Evolutionary conservation across 805 yeast species (phyloP).

Genomic region (Yarrowia sp.): DNA sequence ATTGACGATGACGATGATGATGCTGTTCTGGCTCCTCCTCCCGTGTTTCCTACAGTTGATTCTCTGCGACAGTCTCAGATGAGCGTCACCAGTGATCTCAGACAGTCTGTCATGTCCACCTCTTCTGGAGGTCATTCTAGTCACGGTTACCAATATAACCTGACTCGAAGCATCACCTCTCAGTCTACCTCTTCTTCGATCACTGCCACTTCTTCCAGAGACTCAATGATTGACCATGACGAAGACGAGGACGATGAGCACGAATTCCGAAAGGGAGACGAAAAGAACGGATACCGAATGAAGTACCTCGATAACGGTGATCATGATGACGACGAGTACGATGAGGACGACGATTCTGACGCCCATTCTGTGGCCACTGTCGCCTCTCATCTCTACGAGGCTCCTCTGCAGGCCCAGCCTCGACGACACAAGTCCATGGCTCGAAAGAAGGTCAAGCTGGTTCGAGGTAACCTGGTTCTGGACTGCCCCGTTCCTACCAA

Average conservation of each 20-base stretch:
- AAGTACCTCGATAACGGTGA: constrained; percentile 37
- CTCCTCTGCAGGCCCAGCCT: constrained; percentile 53
- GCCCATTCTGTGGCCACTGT: constrained; percentile 42
- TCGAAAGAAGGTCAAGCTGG: constrained; percentile 76
- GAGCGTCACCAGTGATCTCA: constrained; percentile 22
- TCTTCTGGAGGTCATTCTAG: constrained; percentile 29
- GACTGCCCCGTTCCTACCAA: constrained; percentile 96
- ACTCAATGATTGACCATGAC: constrained; percentile 25
- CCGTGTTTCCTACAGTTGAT: constrained; percentile 38
- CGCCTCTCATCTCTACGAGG: constrained; percentile 44
- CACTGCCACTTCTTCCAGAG: constrained; percentile 33
- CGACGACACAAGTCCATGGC: constrained; percentile 71
- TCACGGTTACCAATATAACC: constrained; percentile 1
- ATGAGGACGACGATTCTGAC: constrained; percentile 33
- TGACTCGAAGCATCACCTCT: constrained; percentile 29
- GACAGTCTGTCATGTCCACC: constrained; percentile 29
- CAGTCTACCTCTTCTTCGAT: constrained; percentile 15
- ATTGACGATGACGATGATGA: constrained; percentile 42
- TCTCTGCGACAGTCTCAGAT: constrained; percentile 25
- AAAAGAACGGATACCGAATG: constrained; percentile 35
- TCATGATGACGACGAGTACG: constrained; percentile 3
- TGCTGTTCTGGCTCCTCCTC: constrained; percentile 31
- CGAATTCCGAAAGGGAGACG: constrained; percentile 30
- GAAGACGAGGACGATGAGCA: constrained; percentile 26
- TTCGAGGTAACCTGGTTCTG: constrained; percentile 81